Conservation (phyloP, 441 rosid species). For the Biscutella auriculata region DNA sequence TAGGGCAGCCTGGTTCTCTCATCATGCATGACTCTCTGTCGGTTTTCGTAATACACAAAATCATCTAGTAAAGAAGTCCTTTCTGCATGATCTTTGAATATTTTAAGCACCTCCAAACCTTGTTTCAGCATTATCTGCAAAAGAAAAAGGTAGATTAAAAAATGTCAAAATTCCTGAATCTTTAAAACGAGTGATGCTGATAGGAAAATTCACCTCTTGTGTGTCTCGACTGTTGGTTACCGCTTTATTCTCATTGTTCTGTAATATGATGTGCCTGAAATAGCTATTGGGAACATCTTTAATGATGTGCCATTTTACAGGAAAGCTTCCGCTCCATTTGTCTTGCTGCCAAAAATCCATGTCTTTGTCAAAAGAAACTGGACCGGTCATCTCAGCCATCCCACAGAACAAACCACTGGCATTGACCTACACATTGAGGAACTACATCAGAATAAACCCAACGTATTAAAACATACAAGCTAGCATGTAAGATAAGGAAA, state of each 20-base stretch:
- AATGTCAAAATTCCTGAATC: not conserved
- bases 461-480: not conserved
- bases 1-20: slow-evolving; percentile 44
- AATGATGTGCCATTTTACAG: slow-evolving; percentile 80
- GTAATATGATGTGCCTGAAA: slow-evolving; percentile 68
- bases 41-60: slow-evolving; percentile 69
- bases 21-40: slow-evolving; percentile 70
- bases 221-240: slow-evolving; percentile 97
- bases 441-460: slow-evolving; percentile 1
- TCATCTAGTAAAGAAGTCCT: slow-evolving; percentile 75
- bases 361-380: slow-evolving; percentile 63
- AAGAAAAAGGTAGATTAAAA: not conserved
- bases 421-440: slow-evolving; percentile 45
- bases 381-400: slow-evolving; percentile 83
- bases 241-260: slow-evolving; percentile 84
- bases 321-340: slow-evolving; percentile 87
- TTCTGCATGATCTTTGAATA: slow-evolving; percentile 44
- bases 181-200: not conserved
- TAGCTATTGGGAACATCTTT: slow-evolving; percentile 70
- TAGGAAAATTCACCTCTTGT: slow-evolving; percentile 55
- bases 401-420: slow-evolving; percentile 95
- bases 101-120: slow-evolving; percentile 72
- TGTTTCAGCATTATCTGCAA: slow-evolving; percentile 60
- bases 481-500: not conserved
- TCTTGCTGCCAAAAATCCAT: slow-evolving; percentile 97